Conservation (phyloP, 352 stramenopile genomes). For the Phytophthora kernoviae region DNA sequence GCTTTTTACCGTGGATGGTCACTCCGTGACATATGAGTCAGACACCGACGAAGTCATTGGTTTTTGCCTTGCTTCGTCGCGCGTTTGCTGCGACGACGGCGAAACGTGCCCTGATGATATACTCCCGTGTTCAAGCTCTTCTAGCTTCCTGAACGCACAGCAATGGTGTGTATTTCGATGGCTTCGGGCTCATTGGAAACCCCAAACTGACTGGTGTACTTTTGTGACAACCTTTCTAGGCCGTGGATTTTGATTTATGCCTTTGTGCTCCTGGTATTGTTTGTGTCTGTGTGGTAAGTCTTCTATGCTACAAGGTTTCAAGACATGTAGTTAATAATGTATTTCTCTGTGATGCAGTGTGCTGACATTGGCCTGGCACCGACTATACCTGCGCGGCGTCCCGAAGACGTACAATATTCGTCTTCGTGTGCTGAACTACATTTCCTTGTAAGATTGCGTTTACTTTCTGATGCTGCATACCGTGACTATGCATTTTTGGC, state of each 20-base stretch:
- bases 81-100: constrained; percentile 71
- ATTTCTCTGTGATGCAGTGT: constrained; percentile 44
- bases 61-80: constrained; percentile 84
- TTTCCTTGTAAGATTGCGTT: constrained; percentile 71
- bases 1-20: constrained; percentile 88
- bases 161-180: constrained; percentile 53
- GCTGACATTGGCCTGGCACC: constrained; percentile 82
- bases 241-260: constrained; percentile 89
- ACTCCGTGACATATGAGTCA: constrained; percentile 78
- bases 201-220: background rate
- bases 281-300: constrained; percentile 79
- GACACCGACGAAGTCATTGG: constrained; percentile 72
- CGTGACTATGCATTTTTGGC: background rate
- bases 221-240: constrained; percentile 27
- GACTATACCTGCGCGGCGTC: constrained; percentile 81
- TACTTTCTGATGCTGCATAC: background rate
- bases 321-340: constrained; percentile 3
- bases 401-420: constrained; percentile 91
- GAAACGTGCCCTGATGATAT: constrained; percentile 48
- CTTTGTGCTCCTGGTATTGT: constrained; percentile 84
- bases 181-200: background rate
- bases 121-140: constrained; percentile 43
- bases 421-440: constrained; percentile 89
- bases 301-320: background rate
- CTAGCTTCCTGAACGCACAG: constrained; percentile 80